Percentiles rank a stretch among this genome's conserved stretches.
Evolutionary conservation across 306 rosid species (phyloP).

Genomic region (Prinsepia uniflora): DNA sequence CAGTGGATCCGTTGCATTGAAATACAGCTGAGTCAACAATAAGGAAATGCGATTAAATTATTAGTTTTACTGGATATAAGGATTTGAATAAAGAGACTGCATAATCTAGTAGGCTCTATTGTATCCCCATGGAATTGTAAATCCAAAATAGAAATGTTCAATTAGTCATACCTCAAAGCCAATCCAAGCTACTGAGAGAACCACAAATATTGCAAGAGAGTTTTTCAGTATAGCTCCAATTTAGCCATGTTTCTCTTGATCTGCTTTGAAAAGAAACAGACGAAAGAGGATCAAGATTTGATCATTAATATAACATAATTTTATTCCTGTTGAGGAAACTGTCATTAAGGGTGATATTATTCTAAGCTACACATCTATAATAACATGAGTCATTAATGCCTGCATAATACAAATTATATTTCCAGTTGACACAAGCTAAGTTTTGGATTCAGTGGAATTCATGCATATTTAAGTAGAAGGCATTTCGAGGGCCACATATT

Average conservation of each 20-base stretch:
- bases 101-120: background rate
- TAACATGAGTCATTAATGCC: background rate
- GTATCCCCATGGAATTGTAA: background rate
- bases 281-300: constrained; percentile 12
- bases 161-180: constrained; percentile 79
- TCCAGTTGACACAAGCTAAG: background rate
- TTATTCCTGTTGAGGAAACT: background rate
- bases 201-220: constrained; percentile 73
- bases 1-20: constrained; percentile 87
- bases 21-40: constrained; percentile 64
- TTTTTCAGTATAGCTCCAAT: constrained; percentile 88
- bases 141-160: background rate
- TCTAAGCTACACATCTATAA: background rate
- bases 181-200: constrained; percentile 87
- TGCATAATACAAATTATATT: background rate
- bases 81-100: constrained; percentile 6
- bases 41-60: constrained; percentile 13
- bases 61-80: constrained; percentile 14
- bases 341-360: background rate
- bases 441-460: constrained; percentile 1
- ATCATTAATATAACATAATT: background rate
- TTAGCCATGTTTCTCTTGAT: constrained; percentile 78
- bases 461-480: constrained; percentile 2
- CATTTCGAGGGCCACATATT: background rate
- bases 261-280: constrained; percentile 41